phyloP scores from a whole-genome alignment of 305 asterid genomes.

The Vinca major region DNA sequence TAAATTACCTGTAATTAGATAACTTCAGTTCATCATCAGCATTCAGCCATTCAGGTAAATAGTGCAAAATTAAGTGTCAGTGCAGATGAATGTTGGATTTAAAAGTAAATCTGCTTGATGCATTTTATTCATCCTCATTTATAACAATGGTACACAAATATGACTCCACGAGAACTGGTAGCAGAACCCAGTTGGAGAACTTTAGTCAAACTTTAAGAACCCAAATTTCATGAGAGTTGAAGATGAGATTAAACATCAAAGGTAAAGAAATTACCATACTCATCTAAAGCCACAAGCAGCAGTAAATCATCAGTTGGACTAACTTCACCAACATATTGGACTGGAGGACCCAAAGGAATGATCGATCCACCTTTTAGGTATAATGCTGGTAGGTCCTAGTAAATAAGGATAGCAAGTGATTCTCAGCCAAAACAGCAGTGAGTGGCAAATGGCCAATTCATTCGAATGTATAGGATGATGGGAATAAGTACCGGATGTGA shows the following conservation, averaged over 20 bases:
- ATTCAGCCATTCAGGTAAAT: too few relatives aligned
- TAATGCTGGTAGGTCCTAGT: slow-evolving; percentile 80
- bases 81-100: too few relatives aligned
- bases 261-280: slow-evolving; percentile 39
- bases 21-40: too few relatives aligned
- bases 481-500: slow-evolving; percentile 67
- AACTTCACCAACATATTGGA: slow-evolving; percentile 74
- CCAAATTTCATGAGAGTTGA: too few relatives aligned
- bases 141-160: too few relatives aligned
- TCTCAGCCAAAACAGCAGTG: slow-evolving; percentile 1
- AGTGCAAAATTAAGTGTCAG: too few relatives aligned
- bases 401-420: slow-evolving; percentile 10
- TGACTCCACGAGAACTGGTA: too few relatives aligned
- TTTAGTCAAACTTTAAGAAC: too few relatives aligned
- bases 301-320: slow-evolving; percentile 50
- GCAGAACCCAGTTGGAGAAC: too few relatives aligned
- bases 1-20: too few relatives aligned
- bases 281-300: slow-evolving; percentile 73
- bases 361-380: slow-evolving; percentile 91
- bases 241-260: background rate
- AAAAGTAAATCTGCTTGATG: too few relatives aligned
- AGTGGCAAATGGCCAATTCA: background rate
- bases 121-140: too few relatives aligned
- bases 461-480: slow-evolving; percentile 10
- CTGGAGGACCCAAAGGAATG: slow-evolving; percentile 52